These are phyloP conservation scores for Sugiyamaella valdiviana DNA, from an alignment of 805 yeast species.

Conservation along the genomic window DNA sequence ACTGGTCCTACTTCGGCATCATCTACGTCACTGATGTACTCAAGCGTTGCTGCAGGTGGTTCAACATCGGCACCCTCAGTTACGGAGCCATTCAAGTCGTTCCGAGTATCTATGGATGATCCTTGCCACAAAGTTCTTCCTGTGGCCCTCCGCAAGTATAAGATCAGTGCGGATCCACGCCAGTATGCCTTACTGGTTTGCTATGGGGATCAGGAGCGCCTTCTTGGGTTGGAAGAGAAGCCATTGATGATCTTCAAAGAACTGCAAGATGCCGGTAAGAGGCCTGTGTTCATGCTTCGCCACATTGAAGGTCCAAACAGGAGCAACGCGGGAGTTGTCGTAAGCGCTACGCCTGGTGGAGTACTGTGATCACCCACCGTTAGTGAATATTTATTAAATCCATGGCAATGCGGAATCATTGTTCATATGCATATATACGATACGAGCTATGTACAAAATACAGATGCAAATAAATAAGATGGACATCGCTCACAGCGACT, in stretches of 20 bases:
- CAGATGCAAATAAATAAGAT: too few species aligned
- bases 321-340: constrained; percentile 13
- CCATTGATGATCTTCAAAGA: constrained; percentile 85
- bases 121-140: constrained; percentile 84
- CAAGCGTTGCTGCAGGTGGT: not conserved
- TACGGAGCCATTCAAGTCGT: constrained; percentile 70
- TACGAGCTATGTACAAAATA: too few species aligned
- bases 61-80: constrained; percentile 12
- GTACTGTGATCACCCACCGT: constrained; percentile 12
- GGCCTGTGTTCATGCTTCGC: constrained; percentile 88
- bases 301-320: constrained; percentile 43
- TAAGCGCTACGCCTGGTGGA: constrained; percentile 24
- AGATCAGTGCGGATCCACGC: constrained; percentile 74
- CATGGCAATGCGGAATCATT: not conserved
- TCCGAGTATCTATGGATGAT: constrained; percentile 83
- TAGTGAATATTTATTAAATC: not conserved
- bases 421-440: not conserved
- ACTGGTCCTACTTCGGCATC: not conserved
- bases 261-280: constrained; percentile 74
- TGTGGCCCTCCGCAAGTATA: constrained; percentile 82
- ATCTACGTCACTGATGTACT: not conserved
- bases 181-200: constrained; percentile 84
- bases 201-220: constrained; percentile 84
- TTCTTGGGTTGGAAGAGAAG: constrained; percentile 74
- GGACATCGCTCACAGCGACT: too few species aligned